Conservation (phyloP, 2,329 filamentous ascomycete species). For the Colletotrichum siamense region DNA sequence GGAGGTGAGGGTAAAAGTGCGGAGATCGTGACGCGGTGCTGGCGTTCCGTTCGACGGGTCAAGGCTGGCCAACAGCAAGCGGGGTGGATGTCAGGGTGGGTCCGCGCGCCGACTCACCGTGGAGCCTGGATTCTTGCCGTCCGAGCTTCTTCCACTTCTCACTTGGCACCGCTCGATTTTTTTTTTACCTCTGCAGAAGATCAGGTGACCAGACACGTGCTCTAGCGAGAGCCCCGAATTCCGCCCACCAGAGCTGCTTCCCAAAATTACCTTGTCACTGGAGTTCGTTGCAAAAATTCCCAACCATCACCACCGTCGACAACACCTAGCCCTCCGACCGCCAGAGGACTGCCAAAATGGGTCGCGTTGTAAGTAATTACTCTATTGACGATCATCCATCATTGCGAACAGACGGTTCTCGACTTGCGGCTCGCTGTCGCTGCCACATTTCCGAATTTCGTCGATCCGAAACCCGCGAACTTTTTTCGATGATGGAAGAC, state of each 20-base stretch:
- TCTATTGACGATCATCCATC: conserved; percentile 10
- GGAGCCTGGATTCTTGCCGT: neutral
- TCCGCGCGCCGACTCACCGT: neutral
- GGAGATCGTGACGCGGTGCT: conserved; percentile 20
- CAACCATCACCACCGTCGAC: conserved; percentile 22
- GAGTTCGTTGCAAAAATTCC: neutral
- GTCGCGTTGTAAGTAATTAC: conserved; percentile 53
- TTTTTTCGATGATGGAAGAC: neutral
- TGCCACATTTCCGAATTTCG: neutral
- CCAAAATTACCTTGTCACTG: conserved; percentile 2
- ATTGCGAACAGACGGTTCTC: neutral
- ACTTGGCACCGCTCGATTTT: neutral
- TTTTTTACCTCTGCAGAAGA: neutral
- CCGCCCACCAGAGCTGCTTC: neutral
- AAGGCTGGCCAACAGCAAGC: conserved; percentile 2
- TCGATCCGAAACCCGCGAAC: conserved; percentile 9
- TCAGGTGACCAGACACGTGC: conserved; percentile 11
- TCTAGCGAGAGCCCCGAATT: conserved; percentile 5
- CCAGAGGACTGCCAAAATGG: conserved; percentile 47
- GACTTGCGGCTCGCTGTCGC: conserved; percentile 3
- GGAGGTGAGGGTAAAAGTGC: conserved; percentile 17
- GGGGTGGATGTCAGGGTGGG: neutral
- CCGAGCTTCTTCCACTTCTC: neutral
- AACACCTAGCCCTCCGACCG: conserved; percentile 23
- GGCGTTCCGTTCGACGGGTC: neutral